Evolutionary conservation across 306 rosid genomes (phyloP), one percentile per base, ranked within the genome.

Genomic region (Rubus idaeus): DNA sequence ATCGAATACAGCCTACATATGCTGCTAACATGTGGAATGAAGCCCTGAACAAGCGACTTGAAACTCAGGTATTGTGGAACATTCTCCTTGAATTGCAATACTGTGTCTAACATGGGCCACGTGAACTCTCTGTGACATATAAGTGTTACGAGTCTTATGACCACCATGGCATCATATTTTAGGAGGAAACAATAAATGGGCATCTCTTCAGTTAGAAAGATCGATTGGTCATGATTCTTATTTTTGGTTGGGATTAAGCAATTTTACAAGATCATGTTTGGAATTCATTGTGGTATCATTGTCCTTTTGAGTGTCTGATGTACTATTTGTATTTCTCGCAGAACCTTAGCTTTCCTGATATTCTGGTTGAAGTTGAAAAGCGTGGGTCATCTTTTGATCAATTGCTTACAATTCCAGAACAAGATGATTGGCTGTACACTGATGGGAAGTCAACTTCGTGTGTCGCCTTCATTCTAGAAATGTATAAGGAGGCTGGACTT

Each of bases 1-100:
- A 83, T 86, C 97, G 86, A 68, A 75, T 96, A 45, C 82, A 91
- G 90, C 98, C 99, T 68, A 86, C 81, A 69, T 93, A 92, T 86
- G 99, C 99, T 58, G 90, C 94, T 70, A 92, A 89, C 77, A 82
- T 96, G 93, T 96, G 99, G 98, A 96, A 91, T 75, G 99, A 96
- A 87, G 99, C 99, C 81, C 83, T 96, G 87, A 96, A 96, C 88
- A 96, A 80, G 84, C 85, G 99, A 65, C 97, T 96, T 79, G 94
- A 88, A 80, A 96, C 94, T 73, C 46, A 96, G 79, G 98, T 95
- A 77, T 40, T 60, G 50, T 53, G 46, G 47, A 60, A 37, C 18
- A 5, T 17, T 30, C 58, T 21, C 52, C 49, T 41, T 21, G 40
- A 30, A 12, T 41, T 58, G 68, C 56, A 45, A 14, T 44, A 10